Base-by-base conservation (phyloP, 179 eudicot species). In the Silene vulgaris region DNA sequence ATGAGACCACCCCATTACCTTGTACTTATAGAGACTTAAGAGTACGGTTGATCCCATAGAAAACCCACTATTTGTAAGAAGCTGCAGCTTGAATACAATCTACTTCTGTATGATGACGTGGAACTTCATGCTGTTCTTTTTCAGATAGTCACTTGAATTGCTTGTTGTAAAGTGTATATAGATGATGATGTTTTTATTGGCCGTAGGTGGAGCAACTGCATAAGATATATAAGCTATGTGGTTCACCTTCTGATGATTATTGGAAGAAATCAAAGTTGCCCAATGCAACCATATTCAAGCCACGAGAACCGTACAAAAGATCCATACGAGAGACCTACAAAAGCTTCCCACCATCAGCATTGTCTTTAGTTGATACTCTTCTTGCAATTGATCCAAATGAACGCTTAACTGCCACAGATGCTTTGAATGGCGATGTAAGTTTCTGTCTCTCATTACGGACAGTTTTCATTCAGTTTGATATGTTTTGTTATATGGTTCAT, bases 161-260 rank as follows among this genome's bases (percentile, higher is more conserved):
- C 73, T 60, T 65, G 65, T 67, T 75, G 50, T 56, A 26, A 40
- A 40, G 48, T 14, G 5, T 52, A 52, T 3, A 52, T 52, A 13
- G 5, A 5, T 35, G 40, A 52, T 71, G 23, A 56, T 65, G 8
- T 1, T 71, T 8, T 72, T 37, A 30, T 12, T 20, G 64, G 9
- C 69, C 63, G 12, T 69, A 92, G 97, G 97, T 92, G 74, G 97
- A 92, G 79, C 97, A 92, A 84, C 80, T 92, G 75, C 97, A 92
- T 75, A 92, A 89, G 79, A 92, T 92, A 59, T 89, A 84, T 84
- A 92, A 91, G 85, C 81, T 92, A 28, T 92, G 97, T 80, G 97
- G 97, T 29, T 92, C 97, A 21, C 97, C 97, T 81, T 86, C 97
- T 56, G 97, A 92, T 78, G 97, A 92, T 72, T 92, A 91, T 75